Percentiles rank a stretch among this genome's conserved stretches.
Conservation (phyloP, 225 moss, liverwort and hornwort species). For the Pseudisothecium myosuroides region DNA sequence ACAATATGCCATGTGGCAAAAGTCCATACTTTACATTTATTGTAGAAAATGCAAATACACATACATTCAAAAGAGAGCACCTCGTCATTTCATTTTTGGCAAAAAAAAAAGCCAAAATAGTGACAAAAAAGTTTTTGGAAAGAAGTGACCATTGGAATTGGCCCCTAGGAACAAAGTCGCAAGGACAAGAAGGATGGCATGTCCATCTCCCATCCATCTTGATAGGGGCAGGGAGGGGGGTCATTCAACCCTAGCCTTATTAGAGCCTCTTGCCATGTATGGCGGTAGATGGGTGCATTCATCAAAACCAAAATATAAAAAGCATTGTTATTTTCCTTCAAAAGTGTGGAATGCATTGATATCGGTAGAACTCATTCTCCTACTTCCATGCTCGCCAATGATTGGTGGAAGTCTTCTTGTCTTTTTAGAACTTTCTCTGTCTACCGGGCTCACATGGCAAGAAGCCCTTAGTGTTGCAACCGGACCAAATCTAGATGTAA, state of each 20-base stretch:
- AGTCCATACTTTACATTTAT: neutral
- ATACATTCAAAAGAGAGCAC: neutral
- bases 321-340: neutral
- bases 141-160: neutral
- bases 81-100: accelerated
- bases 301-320: accelerated
- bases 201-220: neutral
- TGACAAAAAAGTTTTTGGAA: neutral
- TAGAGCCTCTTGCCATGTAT: neutral
- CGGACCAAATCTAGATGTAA: neutral
- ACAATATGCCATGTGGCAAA: neutral
- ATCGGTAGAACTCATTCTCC: accelerated
- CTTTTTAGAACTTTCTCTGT: neutral
- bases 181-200: neutral
- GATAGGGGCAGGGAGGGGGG: accelerated
- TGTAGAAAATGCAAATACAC: neutral
- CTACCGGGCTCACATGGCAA: accelerated
- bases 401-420: neutral
- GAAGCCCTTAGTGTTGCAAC: neutral
- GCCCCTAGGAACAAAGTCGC: accelerated
- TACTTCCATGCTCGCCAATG: neutral
- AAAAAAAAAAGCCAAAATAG: neutral
- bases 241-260: neutral
- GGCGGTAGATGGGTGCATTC: accelerated
- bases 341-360: neutral